These are phyloP conservation scores for Singerocomus inundabilis DNA, from an alignment of 1,284 basidiomycete species.

Conservation along the genomic window DNA sequence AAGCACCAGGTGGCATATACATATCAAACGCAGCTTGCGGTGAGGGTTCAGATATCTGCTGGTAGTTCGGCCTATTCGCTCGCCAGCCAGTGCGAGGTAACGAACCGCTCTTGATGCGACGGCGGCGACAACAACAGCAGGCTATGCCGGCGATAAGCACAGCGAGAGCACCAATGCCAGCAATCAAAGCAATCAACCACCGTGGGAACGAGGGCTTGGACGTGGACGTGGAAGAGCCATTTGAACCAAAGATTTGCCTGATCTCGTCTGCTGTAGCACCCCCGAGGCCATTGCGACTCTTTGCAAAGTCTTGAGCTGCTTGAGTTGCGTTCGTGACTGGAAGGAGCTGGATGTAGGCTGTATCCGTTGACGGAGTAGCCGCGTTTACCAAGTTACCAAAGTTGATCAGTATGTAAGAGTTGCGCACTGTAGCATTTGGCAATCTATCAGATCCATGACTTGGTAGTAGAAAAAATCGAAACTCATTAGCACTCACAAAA, in stretches of 20 bases:
- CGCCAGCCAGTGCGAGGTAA: constrained; percentile 4
- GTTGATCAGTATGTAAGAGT: constrained; percentile 57
- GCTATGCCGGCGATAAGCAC: constrained; percentile 4
- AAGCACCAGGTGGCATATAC: constrained; percentile 18
- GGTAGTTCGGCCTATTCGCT: constrained; percentile 14
- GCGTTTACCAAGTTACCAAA: constrained; percentile 56
- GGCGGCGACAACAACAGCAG: constrained; percentile 14
- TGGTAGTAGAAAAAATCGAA: neutral
- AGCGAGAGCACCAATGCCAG: constrained; percentile 7
- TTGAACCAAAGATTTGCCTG: neutral
- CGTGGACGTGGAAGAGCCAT: neutral
- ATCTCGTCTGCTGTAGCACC: neutral
- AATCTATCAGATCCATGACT: neutral
- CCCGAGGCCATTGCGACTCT: constrained; percentile 11
- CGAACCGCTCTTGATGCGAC: constrained; percentile 1
- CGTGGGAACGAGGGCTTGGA: neutral
- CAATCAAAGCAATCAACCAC: constrained; percentile 20
- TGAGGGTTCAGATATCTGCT: constrained; percentile 24
- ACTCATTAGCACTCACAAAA: constrained; percentile 46
- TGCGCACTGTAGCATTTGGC: constrained; percentile 41
- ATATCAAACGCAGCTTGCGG: constrained; percentile 32
- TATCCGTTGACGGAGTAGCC: constrained; percentile 33
- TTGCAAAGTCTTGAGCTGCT: constrained; percentile 23
- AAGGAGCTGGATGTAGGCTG: constrained; percentile 62
- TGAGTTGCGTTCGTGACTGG: constrained; percentile 45